Conservation (phyloP, 192 early-diverging fungal species). For the Radiomyces spectabilis region DNA sequence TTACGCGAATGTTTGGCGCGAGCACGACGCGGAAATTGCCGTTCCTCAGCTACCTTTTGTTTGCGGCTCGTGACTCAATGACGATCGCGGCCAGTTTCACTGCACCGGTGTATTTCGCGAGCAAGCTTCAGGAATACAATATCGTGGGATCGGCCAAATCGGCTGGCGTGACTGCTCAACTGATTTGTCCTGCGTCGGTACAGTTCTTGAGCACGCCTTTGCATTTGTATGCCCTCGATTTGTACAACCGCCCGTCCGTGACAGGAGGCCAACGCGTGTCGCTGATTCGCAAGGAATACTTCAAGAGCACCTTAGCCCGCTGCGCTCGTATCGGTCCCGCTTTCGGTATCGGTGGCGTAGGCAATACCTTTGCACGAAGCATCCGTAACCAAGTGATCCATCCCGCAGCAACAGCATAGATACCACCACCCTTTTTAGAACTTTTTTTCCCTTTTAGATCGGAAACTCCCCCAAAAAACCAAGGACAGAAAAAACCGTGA, state of each 20-base stretch:
- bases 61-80: slow-evolving; percentile 32
- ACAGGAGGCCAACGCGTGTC: neutral
- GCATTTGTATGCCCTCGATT: slow-evolving; percentile 37
- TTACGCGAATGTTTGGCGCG: slow-evolving; percentile 37
- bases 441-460: too few relatives aligned
- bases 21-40: slow-evolving; percentile 24
- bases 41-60: slow-evolving; percentile 24
- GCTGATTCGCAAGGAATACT: slow-evolving; percentile 24
- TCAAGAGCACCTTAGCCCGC: slow-evolving; percentile 32
- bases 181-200: slow-evolving; percentile 28
- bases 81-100: slow-evolving; percentile 38
- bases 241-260: slow-evolving; percentile 27
- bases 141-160: too few relatives aligned
- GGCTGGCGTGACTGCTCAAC: slow-evolving; percentile 13
- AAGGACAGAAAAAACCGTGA: too few relatives aligned
- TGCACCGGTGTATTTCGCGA: slow-evolving; percentile 20
- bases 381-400: too few relatives aligned
- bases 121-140: neutral
- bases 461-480: too few relatives aligned
- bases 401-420: too few relatives aligned
- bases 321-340: slow-evolving; percentile 37
- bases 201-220: slow-evolving; percentile 33
- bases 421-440: too few relatives aligned
- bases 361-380: slow-evolving; percentile 23
- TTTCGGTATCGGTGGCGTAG: slow-evolving; percentile 37